Percentiles rank a stretch among this genome's conserved stretches.
phyloP scores from a whole-genome alignment of 2,329 filamentous ascomycete species.

The Diaporthe sp. region DNA sequence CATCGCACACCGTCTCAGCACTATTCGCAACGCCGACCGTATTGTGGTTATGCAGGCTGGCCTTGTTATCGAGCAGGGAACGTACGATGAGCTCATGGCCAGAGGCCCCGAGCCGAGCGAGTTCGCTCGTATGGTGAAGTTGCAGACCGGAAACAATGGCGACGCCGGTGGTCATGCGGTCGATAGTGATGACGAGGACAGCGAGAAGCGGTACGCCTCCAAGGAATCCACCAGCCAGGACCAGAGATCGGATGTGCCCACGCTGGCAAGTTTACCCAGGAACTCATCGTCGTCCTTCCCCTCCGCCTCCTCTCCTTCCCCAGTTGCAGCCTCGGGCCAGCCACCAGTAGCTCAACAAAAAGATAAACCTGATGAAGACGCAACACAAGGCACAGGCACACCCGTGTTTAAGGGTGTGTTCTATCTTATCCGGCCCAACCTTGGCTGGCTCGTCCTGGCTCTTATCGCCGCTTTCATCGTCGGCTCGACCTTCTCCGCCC shows the following conservation, averaged over 20 bases:
- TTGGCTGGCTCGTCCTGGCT: not conserved
- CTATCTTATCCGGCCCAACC: not conserved
- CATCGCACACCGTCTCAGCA: not conserved
- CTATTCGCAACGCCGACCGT: not conserved
- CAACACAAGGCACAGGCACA: not conserved
- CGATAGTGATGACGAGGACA: not conserved
- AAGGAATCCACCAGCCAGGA: not conserved
- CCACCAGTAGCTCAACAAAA: not conserved
- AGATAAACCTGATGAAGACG: not conserved
- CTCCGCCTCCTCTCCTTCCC: not conserved
- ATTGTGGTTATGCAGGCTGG: conserved; percentile 2
- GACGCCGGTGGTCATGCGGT: not conserved
- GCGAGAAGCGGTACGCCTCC: not conserved
- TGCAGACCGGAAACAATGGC: not conserved
- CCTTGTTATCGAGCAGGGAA: not conserved
- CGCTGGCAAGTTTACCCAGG: not conserved
- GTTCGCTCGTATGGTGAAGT: not conserved
- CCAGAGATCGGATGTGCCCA: not conserved
- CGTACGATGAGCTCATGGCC: not conserved
- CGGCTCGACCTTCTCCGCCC: conserved; percentile 9
- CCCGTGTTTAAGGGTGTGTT: not conserved
- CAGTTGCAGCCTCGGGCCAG: not conserved
- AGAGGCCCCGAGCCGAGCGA: not conserved
- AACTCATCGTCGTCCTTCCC: not conserved
- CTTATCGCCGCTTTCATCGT: conserved; percentile 1